A percentile compares a stretch with the other conserved stretches of the same genome.
Conservation (phyloP, 2,329 filamentous ascomycete species). For the Aspergillus calidoustus region DNA sequence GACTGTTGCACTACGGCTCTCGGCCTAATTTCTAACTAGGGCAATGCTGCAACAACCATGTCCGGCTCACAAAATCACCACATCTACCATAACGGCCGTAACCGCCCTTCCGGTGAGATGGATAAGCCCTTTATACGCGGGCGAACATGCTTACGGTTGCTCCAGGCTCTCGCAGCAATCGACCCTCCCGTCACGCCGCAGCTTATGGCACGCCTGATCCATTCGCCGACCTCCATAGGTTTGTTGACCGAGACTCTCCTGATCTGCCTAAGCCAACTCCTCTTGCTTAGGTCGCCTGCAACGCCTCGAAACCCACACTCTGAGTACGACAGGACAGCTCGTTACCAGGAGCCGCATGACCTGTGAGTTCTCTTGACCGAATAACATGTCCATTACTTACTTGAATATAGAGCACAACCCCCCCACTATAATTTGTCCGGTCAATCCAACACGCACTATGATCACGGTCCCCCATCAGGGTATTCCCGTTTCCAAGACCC, state of each 20-base stretch:
- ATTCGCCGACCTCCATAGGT: neutral
- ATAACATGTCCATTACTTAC: neutral
- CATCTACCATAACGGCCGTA: neutral
- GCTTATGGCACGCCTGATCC: neutral
- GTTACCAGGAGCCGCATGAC: neutral
- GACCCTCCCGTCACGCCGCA: neutral
- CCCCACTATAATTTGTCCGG: neutral
- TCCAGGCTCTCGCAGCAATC: neutral
- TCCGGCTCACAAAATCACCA: neutral
- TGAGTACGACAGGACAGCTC: neutral
- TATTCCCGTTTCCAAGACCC: neutral
- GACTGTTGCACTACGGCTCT: neutral
- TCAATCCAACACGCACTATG: neutral
- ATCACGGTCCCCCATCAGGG: neutral
- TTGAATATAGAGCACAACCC: too few species aligned
- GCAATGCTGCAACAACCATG: slow-evolving; percentile 1
- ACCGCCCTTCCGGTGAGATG: neutral
- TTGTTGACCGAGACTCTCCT: neutral
- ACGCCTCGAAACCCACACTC: neutral
- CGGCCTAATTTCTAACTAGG: neutral
- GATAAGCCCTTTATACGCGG: neutral
- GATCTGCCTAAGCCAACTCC: neutral
- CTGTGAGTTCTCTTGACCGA: neutral
- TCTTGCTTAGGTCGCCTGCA: neutral
- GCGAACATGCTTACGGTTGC: neutral